These are phyloP conservation scores for Aspergillus awamori DNA, from an alignment of 2,329 filamentous ascomycete genomes.

Conservation along the genomic window DNA sequence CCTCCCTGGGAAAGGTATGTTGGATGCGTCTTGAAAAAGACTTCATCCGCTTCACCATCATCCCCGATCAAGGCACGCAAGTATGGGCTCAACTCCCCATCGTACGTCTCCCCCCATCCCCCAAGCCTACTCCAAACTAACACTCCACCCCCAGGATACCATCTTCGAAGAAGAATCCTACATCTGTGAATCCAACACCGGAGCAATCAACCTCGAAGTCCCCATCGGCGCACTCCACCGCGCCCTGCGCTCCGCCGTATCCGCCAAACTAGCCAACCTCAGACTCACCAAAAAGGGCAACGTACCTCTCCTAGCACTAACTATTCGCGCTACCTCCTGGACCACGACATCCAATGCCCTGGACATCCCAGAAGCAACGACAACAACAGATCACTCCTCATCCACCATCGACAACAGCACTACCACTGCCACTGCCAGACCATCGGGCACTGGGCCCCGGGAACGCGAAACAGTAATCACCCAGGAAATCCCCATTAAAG, in stretches of 20 bases:
- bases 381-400: not conserved
- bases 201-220: conserved; percentile 95
- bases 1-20: conserved; percentile 75
- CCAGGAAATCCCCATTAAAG: conserved; percentile 92
- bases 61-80: conserved; percentile 91
- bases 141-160: conserved; percentile 59
- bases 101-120: conserved; percentile 31
- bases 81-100: conserved; percentile 79
- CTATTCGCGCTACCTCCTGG: conserved; percentile 69
- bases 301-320: conserved; percentile 83
- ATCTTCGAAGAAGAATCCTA: conserved; percentile 81
- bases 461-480: conserved; percentile 91
- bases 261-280: conserved; percentile 78
- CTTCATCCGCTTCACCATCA: conserved; percentile 88
- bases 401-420: conserved; percentile 32
- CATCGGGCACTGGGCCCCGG: conserved; percentile 52
- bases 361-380: conserved; percentile 44
- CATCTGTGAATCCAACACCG: conserved; percentile 83
- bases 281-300: conserved; percentile 92
- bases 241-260: conserved; percentile 85
- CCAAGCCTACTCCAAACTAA: not conserved
- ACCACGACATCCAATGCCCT: conserved; percentile 57
- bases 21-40: conserved; percentile 90
- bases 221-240: conserved; percentile 85
- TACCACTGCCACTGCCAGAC: conserved; percentile 38